A percentile compares a stretch with the other conserved stretches of the same genome.
phyloP scores from a whole-genome alignment of 179 eudicot species.

The Heliamphora pulchella region DNA sequence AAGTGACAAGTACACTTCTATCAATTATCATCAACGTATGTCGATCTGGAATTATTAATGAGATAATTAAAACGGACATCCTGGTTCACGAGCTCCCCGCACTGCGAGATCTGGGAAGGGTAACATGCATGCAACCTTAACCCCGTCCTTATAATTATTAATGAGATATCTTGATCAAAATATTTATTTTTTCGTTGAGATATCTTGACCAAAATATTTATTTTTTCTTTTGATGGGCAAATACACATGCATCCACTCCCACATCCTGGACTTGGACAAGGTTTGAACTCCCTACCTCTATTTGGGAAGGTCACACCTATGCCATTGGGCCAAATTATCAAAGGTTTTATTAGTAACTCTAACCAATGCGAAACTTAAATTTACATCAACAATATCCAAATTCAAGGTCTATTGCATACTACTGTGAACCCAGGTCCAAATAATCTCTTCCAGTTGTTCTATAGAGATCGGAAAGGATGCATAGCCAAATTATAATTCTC shows the following conservation, averaged over 20 bases:
- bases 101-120: no score
- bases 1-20: conserved; percentile 8
- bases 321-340: not conserved
- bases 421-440: not conserved
- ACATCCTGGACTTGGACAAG: no score
- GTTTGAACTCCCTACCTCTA: no score
- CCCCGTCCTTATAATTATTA: not conserved
- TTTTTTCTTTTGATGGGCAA: no score
- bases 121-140: no score
- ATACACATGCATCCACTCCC: no score
- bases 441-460: not conserved
- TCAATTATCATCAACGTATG: not conserved
- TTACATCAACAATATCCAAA: not conserved
- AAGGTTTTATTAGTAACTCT: not conserved
- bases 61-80: no score
- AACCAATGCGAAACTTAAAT: not conserved
- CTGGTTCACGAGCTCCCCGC: no score
- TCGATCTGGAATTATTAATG: not conserved
- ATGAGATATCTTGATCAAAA: not conserved
- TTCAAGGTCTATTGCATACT: not conserved
- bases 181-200: not conserved
- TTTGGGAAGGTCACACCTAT: no score
- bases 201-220: no score
- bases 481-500: not conserved
- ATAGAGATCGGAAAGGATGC: not conserved